These are phyloP conservation scores for Pyrenula massariospora DNA, from an alignment of 495 filamentous ascomycete species.

Conservation along the genomic window DNA sequence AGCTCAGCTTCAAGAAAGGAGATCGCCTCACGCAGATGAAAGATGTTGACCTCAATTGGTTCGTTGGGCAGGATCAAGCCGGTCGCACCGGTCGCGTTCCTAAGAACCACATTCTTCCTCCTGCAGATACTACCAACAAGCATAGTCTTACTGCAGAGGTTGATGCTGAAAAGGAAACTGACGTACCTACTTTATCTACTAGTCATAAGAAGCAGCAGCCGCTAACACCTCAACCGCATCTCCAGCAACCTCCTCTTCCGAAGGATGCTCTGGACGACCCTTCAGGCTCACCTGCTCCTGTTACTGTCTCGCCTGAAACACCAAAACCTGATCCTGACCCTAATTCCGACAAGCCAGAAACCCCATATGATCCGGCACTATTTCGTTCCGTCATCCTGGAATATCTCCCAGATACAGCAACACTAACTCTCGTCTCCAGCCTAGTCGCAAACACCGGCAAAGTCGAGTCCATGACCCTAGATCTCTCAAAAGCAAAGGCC, in stretches of 20 bases:
- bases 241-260: background rate
- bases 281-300: too few relatives aligned
- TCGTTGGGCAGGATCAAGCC: too few relatives aligned
- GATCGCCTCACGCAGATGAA: too few relatives aligned
- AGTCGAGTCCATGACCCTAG: constrained; percentile 19
- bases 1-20: too few relatives aligned
- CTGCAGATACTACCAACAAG: too few relatives aligned
- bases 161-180: too few relatives aligned
- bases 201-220: background rate
- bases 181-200: background rate
- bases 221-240: background rate
- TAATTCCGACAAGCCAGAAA: constrained; percentile 14
- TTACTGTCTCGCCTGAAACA: background rate
- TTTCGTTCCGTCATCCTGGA: constrained; percentile 24
- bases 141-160: too few relatives aligned
- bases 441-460: constrained; percentile 32
- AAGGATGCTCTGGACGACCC: too few relatives aligned
- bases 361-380: constrained; percentile 17
- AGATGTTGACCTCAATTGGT: too few relatives aligned
- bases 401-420: constrained; percentile 18
- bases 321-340: background rate
- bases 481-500: constrained; percentile 12
- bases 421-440: constrained; percentile 15
- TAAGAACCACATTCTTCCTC: too few relatives aligned
- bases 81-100: too few relatives aligned